Conservation (phyloP, 345 rosid species). For the Pseudoturritis turrita region DNA sequence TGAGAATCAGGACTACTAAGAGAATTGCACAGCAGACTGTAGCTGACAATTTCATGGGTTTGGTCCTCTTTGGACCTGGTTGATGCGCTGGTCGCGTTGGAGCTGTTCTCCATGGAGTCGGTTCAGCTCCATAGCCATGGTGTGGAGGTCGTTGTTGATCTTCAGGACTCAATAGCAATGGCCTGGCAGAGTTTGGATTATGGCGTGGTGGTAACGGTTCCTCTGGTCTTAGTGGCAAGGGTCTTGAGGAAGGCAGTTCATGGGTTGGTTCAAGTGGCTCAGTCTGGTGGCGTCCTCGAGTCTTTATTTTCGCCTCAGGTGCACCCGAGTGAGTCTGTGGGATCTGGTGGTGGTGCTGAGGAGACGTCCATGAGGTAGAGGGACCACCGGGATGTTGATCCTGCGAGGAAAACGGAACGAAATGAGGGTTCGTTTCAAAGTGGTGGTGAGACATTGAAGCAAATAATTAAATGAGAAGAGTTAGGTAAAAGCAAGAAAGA, state of each 20-base stretch:
- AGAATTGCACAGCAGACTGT: slow-evolving; percentile 62
- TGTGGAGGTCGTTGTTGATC: slow-evolving; percentile 17
- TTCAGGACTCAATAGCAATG: slow-evolving; percentile 11
- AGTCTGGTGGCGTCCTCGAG: slow-evolving; percentile 26
- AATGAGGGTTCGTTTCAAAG: slow-evolving; percentile 64
- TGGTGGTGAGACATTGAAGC: slow-evolving; percentile 35
- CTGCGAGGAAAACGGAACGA: slow-evolving; percentile 26
- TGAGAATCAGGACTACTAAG: slow-evolving; percentile 46
- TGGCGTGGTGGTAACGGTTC: slow-evolving; percentile 22
- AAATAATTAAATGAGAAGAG: background rate
- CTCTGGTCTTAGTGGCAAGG: slow-evolving; percentile 31
- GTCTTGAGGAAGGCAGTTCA: slow-evolving; percentile 29
- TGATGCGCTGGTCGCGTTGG: slow-evolving; percentile 22
- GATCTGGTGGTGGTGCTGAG: slow-evolving; percentile 17
- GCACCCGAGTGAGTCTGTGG: slow-evolving; percentile 17
- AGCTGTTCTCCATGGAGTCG: slow-evolving; percentile 21
- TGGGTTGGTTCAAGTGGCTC: slow-evolving; percentile 14
- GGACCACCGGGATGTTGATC: slow-evolving; percentile 30
- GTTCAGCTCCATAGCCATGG: slow-evolving; percentile 7
- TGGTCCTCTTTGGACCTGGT: slow-evolving; percentile 30
- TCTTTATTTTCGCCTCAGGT: slow-evolving; percentile 12
- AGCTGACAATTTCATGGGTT: slow-evolving; percentile 37
- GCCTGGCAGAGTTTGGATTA: slow-evolving; percentile 17
- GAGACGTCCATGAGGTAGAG: slow-evolving; percentile 14
- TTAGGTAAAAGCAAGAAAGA: slow-evolving; percentile 16